These are phyloP conservation scores for Picea abies DNA, from an alignment of 83 land plant species.

Conservation along the genomic window DNA sequence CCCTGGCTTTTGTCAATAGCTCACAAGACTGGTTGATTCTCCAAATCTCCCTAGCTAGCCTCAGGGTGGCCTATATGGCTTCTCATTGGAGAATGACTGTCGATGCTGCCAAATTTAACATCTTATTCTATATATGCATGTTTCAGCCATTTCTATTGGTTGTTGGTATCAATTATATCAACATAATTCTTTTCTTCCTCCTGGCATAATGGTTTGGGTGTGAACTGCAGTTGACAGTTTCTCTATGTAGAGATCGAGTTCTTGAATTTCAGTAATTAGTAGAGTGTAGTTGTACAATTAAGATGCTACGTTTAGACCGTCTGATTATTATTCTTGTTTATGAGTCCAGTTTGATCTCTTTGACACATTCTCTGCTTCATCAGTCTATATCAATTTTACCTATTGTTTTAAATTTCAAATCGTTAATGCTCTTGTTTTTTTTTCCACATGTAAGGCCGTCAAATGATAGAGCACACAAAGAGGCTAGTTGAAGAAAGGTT, in stretches of 20 bases:
- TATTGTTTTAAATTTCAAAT: not conserved
- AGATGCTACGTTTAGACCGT: not conserved
- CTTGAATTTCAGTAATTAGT: not conserved
- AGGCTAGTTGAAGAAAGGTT: conserved; percentile 90
- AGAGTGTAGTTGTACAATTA: not conserved
- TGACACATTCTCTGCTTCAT: not conserved
- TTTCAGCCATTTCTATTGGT: not conserved
- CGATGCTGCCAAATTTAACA: no score
- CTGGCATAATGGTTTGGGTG: not conserved
- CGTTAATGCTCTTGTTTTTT: not conserved
- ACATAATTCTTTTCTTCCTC: not conserved
- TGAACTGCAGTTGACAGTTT: not conserved
- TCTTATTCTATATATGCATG: not conserved
- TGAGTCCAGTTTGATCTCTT: not conserved
- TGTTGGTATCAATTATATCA: not conserved
- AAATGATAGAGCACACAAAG: conserved; percentile 99
- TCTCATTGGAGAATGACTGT: no score
- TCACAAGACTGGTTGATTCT: no score
- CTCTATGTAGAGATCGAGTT: not conserved
- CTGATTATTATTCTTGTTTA: not conserved
- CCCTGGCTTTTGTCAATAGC: no score
- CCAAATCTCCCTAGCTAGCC: no score
- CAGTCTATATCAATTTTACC: not conserved
- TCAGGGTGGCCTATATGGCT: no score
- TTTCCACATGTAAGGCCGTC: conserved; percentile 63